phyloP scores from a whole-genome alignment of 805 yeast genomes.

The Maudiozyma turicensis region DNA sequence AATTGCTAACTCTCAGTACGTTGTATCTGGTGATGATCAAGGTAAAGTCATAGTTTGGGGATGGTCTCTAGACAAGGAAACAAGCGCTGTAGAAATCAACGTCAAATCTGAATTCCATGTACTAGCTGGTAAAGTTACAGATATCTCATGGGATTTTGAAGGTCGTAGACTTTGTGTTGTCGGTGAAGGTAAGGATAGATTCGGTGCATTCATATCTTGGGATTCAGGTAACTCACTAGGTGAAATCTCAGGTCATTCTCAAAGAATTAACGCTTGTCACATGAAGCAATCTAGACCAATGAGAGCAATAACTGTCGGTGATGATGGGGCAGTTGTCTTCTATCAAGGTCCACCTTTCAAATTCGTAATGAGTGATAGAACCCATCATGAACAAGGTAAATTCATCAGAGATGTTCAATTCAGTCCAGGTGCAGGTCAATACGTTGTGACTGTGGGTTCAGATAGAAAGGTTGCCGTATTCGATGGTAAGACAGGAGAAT shows the following conservation, averaged over 20 bases:
- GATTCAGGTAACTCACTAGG: slow-evolving; percentile 97
- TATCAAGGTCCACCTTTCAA: slow-evolving; percentile 91
- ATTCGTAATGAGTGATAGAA: slow-evolving; percentile 62
- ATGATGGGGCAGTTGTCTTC: slow-evolving; percentile 78
- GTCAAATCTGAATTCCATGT: slow-evolving; percentile 76
- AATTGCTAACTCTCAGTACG: slow-evolving; percentile 58
- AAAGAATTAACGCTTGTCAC: slow-evolving; percentile 72
- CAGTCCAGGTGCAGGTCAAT: slow-evolving; percentile 62
- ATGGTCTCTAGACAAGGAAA: slow-evolving; percentile 37
- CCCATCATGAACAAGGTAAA: slow-evolving; percentile 53
- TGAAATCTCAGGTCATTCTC: slow-evolving; percentile 87
- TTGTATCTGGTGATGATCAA: slow-evolving; percentile 87
- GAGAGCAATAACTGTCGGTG: slow-evolving; percentile 87
- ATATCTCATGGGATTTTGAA: slow-evolving; percentile 89
- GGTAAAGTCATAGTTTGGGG: slow-evolving; percentile 92
- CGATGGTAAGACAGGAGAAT: slow-evolving; percentile 84
- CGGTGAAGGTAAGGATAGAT: slow-evolving; percentile 86
- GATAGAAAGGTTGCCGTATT: slow-evolving; percentile 71
- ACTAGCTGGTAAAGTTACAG: slow-evolving; percentile 70
- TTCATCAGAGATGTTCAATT: slow-evolving; percentile 74
- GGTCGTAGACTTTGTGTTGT: slow-evolving; percentile 81
- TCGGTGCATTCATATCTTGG: slow-evolving; percentile 86
- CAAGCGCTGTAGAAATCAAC: slow-evolving; percentile 34
- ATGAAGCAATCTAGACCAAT: slow-evolving; percentile 83
- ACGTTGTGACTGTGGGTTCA: slow-evolving; percentile 69